These are phyloP conservation scores for Aspergillus funiculosus DNA, from an alignment of 495 filamentous ascomycete species.

Conservation along the genomic window DNA sequence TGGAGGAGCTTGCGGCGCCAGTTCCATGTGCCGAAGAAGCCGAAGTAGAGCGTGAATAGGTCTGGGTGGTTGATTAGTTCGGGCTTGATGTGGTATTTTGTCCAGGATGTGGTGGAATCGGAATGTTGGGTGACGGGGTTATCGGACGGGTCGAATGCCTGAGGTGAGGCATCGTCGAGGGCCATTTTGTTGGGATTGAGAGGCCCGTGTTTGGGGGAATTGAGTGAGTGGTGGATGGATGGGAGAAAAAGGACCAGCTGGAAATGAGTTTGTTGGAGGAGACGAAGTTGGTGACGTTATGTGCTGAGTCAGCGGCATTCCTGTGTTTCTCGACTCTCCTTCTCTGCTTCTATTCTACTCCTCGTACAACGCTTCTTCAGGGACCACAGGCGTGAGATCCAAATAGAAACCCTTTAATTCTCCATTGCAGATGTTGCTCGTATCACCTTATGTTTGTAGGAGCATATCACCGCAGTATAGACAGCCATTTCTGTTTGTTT, in stretches of 20 bases:
- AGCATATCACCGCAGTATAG: too few species aligned
- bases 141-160: too few species aligned
- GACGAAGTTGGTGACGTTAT: constrained; percentile 1
- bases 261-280: background rate
- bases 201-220: background rate
- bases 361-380: too few species aligned
- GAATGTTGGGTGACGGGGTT: too few species aligned
- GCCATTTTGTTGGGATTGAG: background rate
- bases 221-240: background rate
- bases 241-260: background rate
- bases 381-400: too few species aligned
- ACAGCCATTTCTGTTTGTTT: too few species aligned
- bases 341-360: background rate
- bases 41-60: constrained; percentile 25
- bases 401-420: too few species aligned
- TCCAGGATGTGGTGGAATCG: too few species aligned
- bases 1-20: constrained; percentile 16
- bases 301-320: background rate
- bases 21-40: constrained; percentile 25
- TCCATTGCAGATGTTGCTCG: too few species aligned
- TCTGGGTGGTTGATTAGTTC: constrained; percentile 16
- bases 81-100: constrained; percentile 10
- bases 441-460: too few species aligned
- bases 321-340: constrained; percentile 16
- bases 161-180: constrained; percentile 18